Conservation (phyloP, 352 stramenopile genomes). For the Pythium brachiatum region DNA sequence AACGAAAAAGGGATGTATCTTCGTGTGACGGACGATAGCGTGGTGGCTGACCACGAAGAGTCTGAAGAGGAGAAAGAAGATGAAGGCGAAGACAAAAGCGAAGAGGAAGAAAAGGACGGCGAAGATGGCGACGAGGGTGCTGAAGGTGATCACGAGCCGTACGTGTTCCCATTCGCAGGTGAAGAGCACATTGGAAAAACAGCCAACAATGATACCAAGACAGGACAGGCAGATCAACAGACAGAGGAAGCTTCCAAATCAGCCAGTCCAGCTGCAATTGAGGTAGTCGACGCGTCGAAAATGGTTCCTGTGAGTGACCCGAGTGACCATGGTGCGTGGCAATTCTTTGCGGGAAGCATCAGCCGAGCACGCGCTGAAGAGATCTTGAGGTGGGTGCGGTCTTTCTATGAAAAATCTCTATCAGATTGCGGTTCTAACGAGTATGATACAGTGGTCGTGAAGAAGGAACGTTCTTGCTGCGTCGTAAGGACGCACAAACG, state of each 20-base stretch:
- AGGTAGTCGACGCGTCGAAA: constrained; percentile 4
- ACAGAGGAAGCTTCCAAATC: not conserved
- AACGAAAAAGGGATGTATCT: constrained; percentile 74
- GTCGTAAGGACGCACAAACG: constrained; percentile 78
- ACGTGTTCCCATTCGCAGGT: constrained; percentile 10
- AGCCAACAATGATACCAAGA: constrained; percentile 2
- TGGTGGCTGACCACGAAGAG: constrained; percentile 56
- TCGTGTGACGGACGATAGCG: constrained; percentile 62
- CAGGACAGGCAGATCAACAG: not conserved
- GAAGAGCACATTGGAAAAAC: not conserved
- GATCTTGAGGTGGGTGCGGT: constrained; percentile 56
- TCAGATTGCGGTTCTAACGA: too few species aligned
- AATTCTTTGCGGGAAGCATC: constrained; percentile 81
- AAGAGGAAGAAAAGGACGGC: constrained; percentile 8
- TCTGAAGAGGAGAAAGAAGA: constrained; percentile 28
- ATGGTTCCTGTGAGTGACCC: constrained; percentile 27
- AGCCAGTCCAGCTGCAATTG: not conserved
- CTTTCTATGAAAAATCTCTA: too few species aligned
- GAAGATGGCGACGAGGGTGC: constrained; percentile 1
- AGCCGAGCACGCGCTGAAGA: constrained; percentile 58
- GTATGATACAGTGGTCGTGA: constrained; percentile 40
- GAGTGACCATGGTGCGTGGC: constrained; percentile 68
- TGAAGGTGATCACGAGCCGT: constrained; percentile 4
- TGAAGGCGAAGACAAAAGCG: constrained; percentile 1
- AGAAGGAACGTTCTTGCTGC: constrained; percentile 74